Conservation (phyloP, 2,329 filamentous ascomycete genomes). For the Trichoderma simmonsii region DNA sequence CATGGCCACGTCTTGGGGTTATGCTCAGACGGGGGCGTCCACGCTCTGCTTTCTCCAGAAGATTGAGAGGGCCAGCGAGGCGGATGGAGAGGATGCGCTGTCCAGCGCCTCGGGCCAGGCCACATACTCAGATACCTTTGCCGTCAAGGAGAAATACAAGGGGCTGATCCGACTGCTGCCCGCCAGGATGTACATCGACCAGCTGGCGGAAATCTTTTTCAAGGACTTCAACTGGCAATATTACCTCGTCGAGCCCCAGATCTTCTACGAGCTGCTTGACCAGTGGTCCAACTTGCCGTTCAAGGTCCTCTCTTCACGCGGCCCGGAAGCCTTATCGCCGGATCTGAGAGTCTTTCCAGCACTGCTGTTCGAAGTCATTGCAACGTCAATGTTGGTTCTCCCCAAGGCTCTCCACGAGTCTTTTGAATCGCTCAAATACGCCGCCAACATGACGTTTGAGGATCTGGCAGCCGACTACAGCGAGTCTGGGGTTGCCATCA, state of each 20-base stretch:
- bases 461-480: slow-evolving; percentile 60
- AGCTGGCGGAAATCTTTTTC: slow-evolving; percentile 54
- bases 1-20: slow-evolving; percentile 51
- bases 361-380: slow-evolving; percentile 57
- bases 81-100: slow-evolving; percentile 30
- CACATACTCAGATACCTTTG: slow-evolving; percentile 32
- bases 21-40: slow-evolving; percentile 49
- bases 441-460: slow-evolving; percentile 57
- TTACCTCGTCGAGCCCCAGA: slow-evolving; percentile 50
- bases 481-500: slow-evolving; percentile 52
- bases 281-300: slow-evolving; percentile 56
- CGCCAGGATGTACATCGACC: slow-evolving; percentile 51
- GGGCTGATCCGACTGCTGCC: slow-evolving; percentile 56
- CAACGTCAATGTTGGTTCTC: slow-evolving; percentile 52
- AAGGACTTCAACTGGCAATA: slow-evolving; percentile 60
- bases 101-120: not conserved
- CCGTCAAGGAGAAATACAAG: slow-evolving; percentile 56
- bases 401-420: slow-evolving; percentile 45
- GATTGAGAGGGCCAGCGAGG: slow-evolving; percentile 44
- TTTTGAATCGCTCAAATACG: slow-evolving; percentile 57
- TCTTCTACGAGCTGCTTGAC: slow-evolving; percentile 50
- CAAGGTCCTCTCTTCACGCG: slow-evolving; percentile 45
- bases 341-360: slow-evolving; percentile 57
- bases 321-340: slow-evolving; percentile 48
- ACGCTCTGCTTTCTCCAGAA: slow-evolving; percentile 55